A percentile compares a stretch with the other conserved stretches of the same genome.
Evolutionary conservation across 768 basidiomycete species (phyloP).

Genomic region (Auricularia heimuer): DNA sequence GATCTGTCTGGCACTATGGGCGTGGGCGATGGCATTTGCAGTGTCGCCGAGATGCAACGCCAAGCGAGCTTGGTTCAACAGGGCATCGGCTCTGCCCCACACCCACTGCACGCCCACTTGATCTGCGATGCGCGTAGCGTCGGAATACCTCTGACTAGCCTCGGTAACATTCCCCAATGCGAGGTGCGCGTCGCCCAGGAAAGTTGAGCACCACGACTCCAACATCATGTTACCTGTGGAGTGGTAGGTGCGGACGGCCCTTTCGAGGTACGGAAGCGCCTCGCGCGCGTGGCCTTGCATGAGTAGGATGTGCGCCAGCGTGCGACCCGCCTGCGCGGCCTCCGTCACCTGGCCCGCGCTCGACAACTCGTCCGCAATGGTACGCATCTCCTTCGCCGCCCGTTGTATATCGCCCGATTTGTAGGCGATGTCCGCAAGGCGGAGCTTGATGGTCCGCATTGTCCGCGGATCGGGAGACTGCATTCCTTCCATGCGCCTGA

Average conservation of each 20-base stretch:
- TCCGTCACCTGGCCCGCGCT: background rate
- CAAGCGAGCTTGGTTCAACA: too few species aligned
- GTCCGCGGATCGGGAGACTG: background rate
- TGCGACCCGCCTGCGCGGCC: background rate
- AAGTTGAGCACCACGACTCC: background rate
- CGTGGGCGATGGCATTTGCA: too few species aligned
- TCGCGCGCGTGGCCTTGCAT: background rate
- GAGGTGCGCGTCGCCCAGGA: background rate
- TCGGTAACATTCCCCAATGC: background rate
- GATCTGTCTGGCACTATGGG: too few species aligned
- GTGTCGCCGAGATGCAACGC: too few species aligned
- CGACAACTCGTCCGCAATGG: background rate
- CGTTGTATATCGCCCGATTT: background rate
- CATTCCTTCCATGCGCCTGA: background rate
- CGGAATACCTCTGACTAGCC: too few species aligned
- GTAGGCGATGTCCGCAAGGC: background rate
- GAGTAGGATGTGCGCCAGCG: background rate
- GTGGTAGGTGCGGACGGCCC: background rate
- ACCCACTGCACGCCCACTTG: too few species aligned
- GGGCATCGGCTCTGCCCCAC: too few species aligned
- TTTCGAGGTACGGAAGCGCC: background rate
- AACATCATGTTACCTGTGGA: background rate
- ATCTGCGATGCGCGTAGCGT: too few species aligned
- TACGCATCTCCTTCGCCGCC: background rate
- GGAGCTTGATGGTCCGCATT: background rate